These are phyloP conservation scores for Diaporthe caulivora DNA, from an alignment of 2,329 filamentous ascomycete species.

Conservation along the genomic window DNA sequence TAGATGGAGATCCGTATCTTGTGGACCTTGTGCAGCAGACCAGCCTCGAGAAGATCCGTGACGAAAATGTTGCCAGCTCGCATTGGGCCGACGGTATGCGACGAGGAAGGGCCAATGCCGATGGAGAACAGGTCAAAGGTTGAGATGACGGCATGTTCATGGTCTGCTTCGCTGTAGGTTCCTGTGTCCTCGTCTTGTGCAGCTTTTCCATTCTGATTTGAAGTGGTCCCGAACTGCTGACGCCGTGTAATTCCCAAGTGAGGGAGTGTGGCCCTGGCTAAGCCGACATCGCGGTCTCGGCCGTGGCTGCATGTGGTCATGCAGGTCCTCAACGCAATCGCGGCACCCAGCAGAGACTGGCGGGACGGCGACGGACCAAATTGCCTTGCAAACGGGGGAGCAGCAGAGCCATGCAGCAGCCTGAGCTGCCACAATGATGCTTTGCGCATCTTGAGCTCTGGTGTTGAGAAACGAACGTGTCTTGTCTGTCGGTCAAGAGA, in stretches of 20 bases:
- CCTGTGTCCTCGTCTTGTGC: conserved; percentile 45
- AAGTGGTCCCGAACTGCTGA: conserved; percentile 11
- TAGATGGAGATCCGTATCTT: conserved; percentile 63
- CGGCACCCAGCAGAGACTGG: not conserved
- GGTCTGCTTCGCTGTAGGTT: conserved; percentile 62
- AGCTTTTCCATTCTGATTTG: not conserved
- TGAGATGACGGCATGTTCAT: conserved; percentile 65
- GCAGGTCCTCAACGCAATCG: conserved; percentile 11
- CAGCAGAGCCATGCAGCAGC: conserved; percentile 23
- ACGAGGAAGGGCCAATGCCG: conserved; percentile 64
- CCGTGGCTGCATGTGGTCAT: conserved; percentile 1
- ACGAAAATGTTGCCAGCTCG: conserved; percentile 65
- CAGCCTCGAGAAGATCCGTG: conserved; percentile 59
- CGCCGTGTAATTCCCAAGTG: not conserved
- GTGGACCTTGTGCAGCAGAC: conserved; percentile 58
- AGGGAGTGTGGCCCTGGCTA: not conserved
- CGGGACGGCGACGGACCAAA: not conserved
- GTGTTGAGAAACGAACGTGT: conserved; percentile 2
- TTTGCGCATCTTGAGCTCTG: conserved; percentile 14
- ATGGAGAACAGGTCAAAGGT: conserved; percentile 66
- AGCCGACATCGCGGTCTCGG: not conserved
- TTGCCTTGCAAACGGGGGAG: not conserved
- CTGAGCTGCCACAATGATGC: conserved; percentile 37
- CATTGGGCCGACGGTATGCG: conserved; percentile 65
- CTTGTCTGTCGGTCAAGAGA: conserved; percentile 7